These are phyloP conservation scores for Globisporangium spiculum DNA, from an alignment of 352 stramenopile genomes.

Conservation along the genomic window DNA sequence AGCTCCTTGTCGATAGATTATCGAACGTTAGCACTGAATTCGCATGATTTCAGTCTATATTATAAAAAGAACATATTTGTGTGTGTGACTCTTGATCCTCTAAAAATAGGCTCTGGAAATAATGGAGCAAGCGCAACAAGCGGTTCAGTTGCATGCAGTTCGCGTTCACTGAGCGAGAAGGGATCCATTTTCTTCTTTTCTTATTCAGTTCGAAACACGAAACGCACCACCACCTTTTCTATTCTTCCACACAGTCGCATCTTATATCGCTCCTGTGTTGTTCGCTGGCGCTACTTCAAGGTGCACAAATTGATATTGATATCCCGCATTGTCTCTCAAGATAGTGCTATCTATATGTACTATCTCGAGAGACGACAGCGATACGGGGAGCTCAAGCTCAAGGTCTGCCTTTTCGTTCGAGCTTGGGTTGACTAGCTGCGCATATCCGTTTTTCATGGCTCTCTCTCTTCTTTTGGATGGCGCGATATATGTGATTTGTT, in stretches of 20 bases:
- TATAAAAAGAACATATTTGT: background rate
- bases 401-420: constrained; percentile 4
- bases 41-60: too few relatives aligned
- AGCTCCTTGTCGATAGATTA: too few relatives aligned
- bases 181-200: constrained; percentile 8
- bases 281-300: background rate
- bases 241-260: background rate
- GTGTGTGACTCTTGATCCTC: background rate
- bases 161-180: background rate
- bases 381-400: background rate
- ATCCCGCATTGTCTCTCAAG: background rate
- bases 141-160: constrained; percentile 7
- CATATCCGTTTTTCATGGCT: too few relatives aligned
- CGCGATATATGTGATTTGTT: too few relatives aligned
- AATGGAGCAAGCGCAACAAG: background rate
- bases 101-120: background rate
- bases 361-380: background rate
- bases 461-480: too few relatives aligned
- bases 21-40: too few relatives aligned
- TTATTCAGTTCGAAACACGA: background rate
- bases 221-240: background rate
- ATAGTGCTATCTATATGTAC: background rate
- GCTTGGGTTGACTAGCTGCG: background rate
- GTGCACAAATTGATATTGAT: background rate
- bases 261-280: background rate